phyloP scores from a whole-genome alignment of 495 filamentous ascomycete genomes.

The Xylaria bambusicola region DNA sequence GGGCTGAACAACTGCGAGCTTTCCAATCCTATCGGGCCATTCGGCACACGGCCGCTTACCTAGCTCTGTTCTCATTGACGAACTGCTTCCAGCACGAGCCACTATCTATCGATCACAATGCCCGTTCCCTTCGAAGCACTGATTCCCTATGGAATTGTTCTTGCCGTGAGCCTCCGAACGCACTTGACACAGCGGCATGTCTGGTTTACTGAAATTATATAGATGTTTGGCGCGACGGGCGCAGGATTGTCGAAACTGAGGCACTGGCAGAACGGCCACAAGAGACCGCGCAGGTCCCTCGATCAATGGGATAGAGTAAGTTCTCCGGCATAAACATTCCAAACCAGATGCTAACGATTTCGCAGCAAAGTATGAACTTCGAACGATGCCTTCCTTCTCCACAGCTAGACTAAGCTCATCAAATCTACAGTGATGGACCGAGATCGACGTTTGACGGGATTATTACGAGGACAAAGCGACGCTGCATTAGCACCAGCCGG shows the following conservation, averaged over 20 bases:
- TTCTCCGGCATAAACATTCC: constrained; percentile 20
- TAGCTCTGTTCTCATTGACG: not conserved
- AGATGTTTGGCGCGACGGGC: constrained; percentile 93
- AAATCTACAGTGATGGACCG: constrained; percentile 85
- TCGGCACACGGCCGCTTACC: not conserved
- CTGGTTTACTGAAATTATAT: constrained; percentile 14
- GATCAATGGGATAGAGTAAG: constrained; percentile 94
- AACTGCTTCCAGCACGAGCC: constrained; percentile 6
- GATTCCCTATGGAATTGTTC: constrained; percentile 89
- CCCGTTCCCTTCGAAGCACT: constrained; percentile 95
- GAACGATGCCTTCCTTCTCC: not conserved
- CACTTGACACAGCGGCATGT: constrained; percentile 14
- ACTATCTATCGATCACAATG: constrained; percentile 58
- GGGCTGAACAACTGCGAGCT: constrained; percentile 12
- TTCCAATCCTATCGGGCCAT: not conserved
- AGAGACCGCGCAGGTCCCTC: constrained; percentile 76
- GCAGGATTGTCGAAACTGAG: constrained; percentile 72
- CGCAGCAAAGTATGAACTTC: constrained; percentile 70
- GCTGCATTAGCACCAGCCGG: constrained; percentile 75
- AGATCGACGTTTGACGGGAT: constrained; percentile 86
- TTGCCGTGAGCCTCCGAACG: constrained; percentile 62
- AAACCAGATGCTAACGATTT: constrained; percentile 33
- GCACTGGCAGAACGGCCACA: constrained; percentile 82
- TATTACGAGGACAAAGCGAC: constrained; percentile 81
- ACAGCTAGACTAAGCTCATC: constrained; percentile 36